These are phyloP conservation scores for Pythium brachiatum DNA, from an alignment of 352 stramenopile genomes.

Conservation along the genomic window DNA sequence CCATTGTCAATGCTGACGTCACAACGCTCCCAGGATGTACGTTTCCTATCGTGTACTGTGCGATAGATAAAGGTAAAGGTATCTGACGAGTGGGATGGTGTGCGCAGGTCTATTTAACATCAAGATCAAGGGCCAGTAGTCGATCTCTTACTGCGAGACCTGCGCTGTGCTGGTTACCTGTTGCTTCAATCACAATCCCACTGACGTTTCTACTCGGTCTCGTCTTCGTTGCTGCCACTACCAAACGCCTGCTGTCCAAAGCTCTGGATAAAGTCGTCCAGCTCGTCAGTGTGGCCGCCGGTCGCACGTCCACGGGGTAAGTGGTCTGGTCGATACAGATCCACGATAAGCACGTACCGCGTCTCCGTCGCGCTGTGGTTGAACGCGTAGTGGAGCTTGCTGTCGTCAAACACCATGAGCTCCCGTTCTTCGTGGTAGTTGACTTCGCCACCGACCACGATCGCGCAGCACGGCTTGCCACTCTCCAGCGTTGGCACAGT, in stretches of 20 bases:
- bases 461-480: conserved; percentile 62
- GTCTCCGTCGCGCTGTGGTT: conserved; percentile 70
- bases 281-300: conserved; percentile 83
- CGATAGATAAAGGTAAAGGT: too few species aligned
- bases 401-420: conserved; percentile 91
- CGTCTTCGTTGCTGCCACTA: background rate
- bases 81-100: conserved; percentile 6
- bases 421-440: conserved; percentile 67
- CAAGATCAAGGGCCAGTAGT: conserved; percentile 75
- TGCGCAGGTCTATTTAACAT: conserved; percentile 90
- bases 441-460: conserved; percentile 75
- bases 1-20: conserved; percentile 94
- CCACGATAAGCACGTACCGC: conserved; percentile 83
- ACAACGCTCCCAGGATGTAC: conserved; percentile 90
- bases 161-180: background rate
- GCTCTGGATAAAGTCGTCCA: conserved; percentile 87
- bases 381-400: conserved; percentile 88
- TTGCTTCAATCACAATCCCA: background rate
- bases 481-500: conserved; percentile 56
- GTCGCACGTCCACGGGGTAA: conserved; percentile 75
- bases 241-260: conserved; percentile 61
- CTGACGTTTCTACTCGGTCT: conserved; percentile 7
- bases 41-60: conserved; percentile 18
- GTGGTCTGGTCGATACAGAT: conserved; percentile 82
- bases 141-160: background rate